Evolutionary conservation across 306 rosid genomes (phyloP).

Genomic region (Rosa rugosa): DNA sequence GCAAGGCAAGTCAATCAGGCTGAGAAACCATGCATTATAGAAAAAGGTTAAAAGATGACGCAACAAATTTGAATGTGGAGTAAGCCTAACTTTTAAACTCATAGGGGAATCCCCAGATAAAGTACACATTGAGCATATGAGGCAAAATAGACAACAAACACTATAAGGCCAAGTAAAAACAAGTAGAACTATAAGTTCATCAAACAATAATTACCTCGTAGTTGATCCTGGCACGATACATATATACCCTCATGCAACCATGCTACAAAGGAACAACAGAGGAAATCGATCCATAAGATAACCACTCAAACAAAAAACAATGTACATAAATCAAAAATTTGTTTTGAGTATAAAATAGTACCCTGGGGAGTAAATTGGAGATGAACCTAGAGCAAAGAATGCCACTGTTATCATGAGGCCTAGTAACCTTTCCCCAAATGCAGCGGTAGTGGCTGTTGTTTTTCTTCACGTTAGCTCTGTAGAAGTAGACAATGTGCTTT

Average conservation of each 20-base stretch:
- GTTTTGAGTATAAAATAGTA: constrained; percentile 14
- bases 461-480: constrained; percentile 82
- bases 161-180: neutral
- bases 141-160: neutral
- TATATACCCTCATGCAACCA: constrained; percentile 68
- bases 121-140: too few species aligned
- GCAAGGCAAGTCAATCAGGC: neutral
- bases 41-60: too few species aligned
- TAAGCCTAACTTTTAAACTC: too few species aligned
- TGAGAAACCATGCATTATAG: too few species aligned
- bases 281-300: constrained; percentile 13
- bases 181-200: constrained; percentile 65
- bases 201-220: neutral
- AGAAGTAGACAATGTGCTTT: constrained; percentile 74
- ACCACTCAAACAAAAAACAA: neutral
- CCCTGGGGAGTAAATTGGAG: constrained; percentile 83
- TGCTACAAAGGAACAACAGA: constrained; percentile 48
- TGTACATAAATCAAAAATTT: neutral
- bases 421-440: constrained; percentile 81
- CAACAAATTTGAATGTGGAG: too few species aligned
- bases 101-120: neutral
- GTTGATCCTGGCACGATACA: constrained; percentile 50
- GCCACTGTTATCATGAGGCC: constrained; percentile 90
- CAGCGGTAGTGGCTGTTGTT: constrained; percentile 76
- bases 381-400: constrained; percentile 81